Percentiles rank a stretch among this genome's conserved stretches.
phyloP scores from a whole-genome alignment of 2,329 filamentous ascomycete genomes.

The Aspergillus unguis region DNA sequence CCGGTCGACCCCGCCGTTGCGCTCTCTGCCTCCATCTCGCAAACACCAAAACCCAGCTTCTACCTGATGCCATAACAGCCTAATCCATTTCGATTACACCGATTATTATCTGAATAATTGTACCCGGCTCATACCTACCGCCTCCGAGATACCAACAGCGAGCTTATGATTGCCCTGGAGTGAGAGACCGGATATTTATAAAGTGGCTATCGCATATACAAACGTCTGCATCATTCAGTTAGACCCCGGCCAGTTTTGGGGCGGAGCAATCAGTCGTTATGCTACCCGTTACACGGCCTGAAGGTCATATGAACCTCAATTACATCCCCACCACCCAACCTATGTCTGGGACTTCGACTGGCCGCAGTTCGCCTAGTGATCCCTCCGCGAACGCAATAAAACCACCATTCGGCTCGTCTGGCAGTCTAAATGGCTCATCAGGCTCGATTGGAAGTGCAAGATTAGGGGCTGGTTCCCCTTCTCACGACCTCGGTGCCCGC shows the following conservation, averaged over 20 bases:
- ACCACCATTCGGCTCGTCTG: slow-evolving; percentile 69
- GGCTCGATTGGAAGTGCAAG: slow-evolving; percentile 57
- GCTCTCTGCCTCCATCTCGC: slow-evolving; percentile 12
- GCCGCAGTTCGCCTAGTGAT: slow-evolving; percentile 77
- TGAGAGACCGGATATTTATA: slow-evolving; percentile 16
- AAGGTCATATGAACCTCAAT: slow-evolving; percentile 78
- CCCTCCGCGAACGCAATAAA: slow-evolving; percentile 63
- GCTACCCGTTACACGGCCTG: slow-evolving; percentile 75
- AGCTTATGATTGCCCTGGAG: slow-evolving; percentile 24
- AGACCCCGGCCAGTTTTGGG: slow-evolving; percentile 14
- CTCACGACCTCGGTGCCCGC: slow-evolving; percentile 78
- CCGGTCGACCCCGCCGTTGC: slow-evolving; percentile 18
- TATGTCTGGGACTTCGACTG: slow-evolving; percentile 74
- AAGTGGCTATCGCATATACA: slow-evolving; percentile 1
- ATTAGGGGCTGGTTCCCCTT: slow-evolving; percentile 92
- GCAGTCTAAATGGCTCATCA: slow-evolving; percentile 54
- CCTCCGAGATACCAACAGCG: not conserved
- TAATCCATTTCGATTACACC: not conserved
- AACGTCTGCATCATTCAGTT: slow-evolving; percentile 4
- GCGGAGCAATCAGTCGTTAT: slow-evolving; percentile 71
- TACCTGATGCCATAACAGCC: slow-evolving; percentile 4
- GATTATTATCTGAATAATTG: not conserved
- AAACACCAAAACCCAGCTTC: slow-evolving; percentile 10
- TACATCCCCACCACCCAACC: slow-evolving; percentile 68
- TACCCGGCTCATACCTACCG: not conserved